Conservation (phyloP, 2,329 filamentous ascomycete genomes). For the Monilinia vaccinii-corymbosi region DNA sequence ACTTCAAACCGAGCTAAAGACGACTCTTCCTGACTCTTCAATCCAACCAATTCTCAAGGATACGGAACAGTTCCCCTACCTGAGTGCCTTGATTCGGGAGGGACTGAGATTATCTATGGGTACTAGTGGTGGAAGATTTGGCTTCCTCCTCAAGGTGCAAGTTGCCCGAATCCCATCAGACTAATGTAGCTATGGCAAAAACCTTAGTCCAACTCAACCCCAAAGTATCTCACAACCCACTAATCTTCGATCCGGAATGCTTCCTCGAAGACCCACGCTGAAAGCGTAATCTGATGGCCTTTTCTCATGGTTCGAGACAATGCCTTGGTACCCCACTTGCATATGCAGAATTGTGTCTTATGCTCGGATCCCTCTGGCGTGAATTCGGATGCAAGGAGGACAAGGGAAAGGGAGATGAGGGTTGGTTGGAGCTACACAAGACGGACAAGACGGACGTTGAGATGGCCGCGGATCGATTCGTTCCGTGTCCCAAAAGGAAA, state of each 20-base stretch:
- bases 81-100: too few species aligned
- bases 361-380: neutral
- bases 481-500: neutral
- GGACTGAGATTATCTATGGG: too few species aligned
- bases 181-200: too few species aligned
- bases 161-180: too few species aligned
- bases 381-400: neutral
- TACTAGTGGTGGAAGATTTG: too few species aligned
- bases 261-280: slow-evolving; percentile 29
- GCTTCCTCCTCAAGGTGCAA: too few species aligned
- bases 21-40: too few species aligned
- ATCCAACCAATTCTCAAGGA: too few species aligned
- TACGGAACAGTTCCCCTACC: too few species aligned
- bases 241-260: slow-evolving; percentile 28
- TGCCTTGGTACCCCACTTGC: slow-evolving; percentile 31
- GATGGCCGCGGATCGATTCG: neutral
- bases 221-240: too few species aligned
- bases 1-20: too few species aligned
- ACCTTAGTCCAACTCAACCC: too few species aligned
- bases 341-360: neutral
- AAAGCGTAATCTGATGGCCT: slow-evolving; percentile 32
- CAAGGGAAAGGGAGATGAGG: neutral
- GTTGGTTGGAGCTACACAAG: neutral
- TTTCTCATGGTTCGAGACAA: slow-evolving; percentile 34
- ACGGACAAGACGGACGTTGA: neutral